These are phyloP conservation scores for Boletellus deceptivus DNA, from an alignment of 1,284 basidiomycete species.

Conservation along the genomic window DNA sequence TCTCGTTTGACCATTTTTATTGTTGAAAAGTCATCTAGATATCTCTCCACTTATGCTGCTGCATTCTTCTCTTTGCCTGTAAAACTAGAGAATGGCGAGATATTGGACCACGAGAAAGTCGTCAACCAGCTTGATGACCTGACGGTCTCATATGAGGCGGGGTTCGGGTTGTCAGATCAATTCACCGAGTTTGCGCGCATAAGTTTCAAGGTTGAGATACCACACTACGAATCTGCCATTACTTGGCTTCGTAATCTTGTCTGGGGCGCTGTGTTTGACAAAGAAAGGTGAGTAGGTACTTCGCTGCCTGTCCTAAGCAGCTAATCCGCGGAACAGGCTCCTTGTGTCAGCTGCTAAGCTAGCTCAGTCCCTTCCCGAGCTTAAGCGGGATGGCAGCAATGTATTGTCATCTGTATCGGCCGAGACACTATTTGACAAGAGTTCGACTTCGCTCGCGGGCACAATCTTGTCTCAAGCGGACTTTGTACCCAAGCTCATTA, in stretches of 20 bases:
- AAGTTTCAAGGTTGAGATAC: conserved; percentile 81
- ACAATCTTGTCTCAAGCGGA: conserved; percentile 76
- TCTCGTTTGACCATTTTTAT: conserved; percentile 1
- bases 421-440: conserved; percentile 67
- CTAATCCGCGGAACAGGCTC: conserved; percentile 50
- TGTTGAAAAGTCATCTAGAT: conserved; percentile 41
- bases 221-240: conserved; percentile 80
- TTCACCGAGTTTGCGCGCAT: conserved; percentile 81
- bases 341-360: conserved; percentile 88
- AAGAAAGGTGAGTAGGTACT: conserved; percentile 62
- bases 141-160: conserved; percentile 84
- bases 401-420: conserved; percentile 76
- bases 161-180: conserved; percentile 65
- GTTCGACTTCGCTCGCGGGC: conserved; percentile 73
- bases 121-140: conserved; percentile 89
- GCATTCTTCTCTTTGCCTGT: conserved; percentile 92
- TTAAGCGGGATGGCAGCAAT: conserved; percentile 87
- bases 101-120: conserved; percentile 85
- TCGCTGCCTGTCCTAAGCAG: neutral
- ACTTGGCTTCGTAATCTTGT: conserved; percentile 89
- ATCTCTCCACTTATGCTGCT: conserved; percentile 80
- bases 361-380: conserved; percentile 87
- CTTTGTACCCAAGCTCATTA: conserved; percentile 75
- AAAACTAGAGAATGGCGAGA: conserved; percentile 64
- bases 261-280: conserved; percentile 79